Base-by-base conservation (phyloP, 2,329 filamentous ascomycete species). In the Penicillium sp. region DNA sequence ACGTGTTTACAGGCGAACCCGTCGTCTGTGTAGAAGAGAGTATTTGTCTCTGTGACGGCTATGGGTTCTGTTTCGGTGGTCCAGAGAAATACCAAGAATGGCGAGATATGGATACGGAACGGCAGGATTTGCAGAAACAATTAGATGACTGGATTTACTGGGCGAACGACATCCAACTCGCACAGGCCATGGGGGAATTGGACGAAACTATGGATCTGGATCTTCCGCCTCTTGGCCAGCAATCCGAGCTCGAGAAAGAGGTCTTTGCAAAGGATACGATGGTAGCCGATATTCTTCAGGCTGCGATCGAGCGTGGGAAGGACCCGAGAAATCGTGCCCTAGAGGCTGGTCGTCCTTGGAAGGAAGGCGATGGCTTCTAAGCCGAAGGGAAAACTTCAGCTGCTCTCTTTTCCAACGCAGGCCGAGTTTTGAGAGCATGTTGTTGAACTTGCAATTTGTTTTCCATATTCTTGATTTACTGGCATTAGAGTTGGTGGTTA, bases 41-140 rank as follows among this genome's bases (percentile, higher is more conserved):
- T 57, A 72, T 82, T 0, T 89, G 87, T 73, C 86, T 86, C 61
- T 89, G 87, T 69, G 86, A 88, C 60, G 85, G 84, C 5, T 89
- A 83, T 52, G 86, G 87, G 1, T 73, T 85, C 10, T 89, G 87
- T 42, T 66, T 69, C 25, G 68, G 63, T 11, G 54, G 67, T 8
- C 50, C 58, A 1, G 60, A 63, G n/a, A 55, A 63, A 8, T 67
- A 53, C 25, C 56, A 60, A 12, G 28, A 34, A 1, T 69, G 59
- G 39, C 52, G 45, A 7, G 54, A 54, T 20, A 20, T 61, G 14
- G 61, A 62, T 39, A 8, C 51, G 10, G 39, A 45, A 50, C 51
- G 17, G 28, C 59, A 62, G 6, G 54, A 60, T 22, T 22, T 63
- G 12, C 58, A 64, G 17, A 34, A 39, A 2, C 45, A 60, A 31